Base-by-base conservation (phyloP, 768 basidiomycete genomes). In the Hericium coralloides region DNA sequence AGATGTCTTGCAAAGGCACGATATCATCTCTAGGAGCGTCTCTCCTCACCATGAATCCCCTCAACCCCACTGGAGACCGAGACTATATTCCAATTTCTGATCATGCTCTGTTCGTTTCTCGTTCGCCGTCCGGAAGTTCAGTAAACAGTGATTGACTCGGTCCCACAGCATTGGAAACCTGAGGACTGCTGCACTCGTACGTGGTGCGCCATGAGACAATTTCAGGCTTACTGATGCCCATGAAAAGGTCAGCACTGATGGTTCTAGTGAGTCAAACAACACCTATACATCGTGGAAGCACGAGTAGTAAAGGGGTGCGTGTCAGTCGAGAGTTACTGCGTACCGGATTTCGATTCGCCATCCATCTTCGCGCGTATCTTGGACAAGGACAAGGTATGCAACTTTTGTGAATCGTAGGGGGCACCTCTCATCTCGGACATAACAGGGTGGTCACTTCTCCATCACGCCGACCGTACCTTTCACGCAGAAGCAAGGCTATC, bases 311-410 rank as follows among this genome's bases (percentile, higher is more conserved):
- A 56, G 22, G 36, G 31, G 17, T 15, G 53, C 54, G 7, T 54
- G 43, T 22, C 57, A 92, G 89, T 95, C 60, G 94, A 95, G 69
- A 90, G 87, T 60, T 94, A 93, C 69, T 97, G 94, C 64, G 80
- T 95, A 25, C 93, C 93, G 1, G 78, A 94, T 73, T 95, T 97
- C 67, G 94, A 97, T 70, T 94, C 92, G 1, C 94, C 94, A 3
- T 92, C 89, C 17, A 77, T 95, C 51, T 95, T 95, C 61, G 93
- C 92, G 7, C 82, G 93, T 8, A 90, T 92, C 63, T 77, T 93
- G 6, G 90, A 93, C 74, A 91, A 91, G 65, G 73, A 91, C 68
- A 91, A 89, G 70, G 79, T 75, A 38, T 15, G 59, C 22, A 31
- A 8, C 31, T 31, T 31, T 2, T 31, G n/a, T 1, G 10, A 6